Evolutionary conservation across 331 rosid species (phyloP), one percentile per base, ranked within the genome.

Genomic region (Rosa hybrid): DNA sequence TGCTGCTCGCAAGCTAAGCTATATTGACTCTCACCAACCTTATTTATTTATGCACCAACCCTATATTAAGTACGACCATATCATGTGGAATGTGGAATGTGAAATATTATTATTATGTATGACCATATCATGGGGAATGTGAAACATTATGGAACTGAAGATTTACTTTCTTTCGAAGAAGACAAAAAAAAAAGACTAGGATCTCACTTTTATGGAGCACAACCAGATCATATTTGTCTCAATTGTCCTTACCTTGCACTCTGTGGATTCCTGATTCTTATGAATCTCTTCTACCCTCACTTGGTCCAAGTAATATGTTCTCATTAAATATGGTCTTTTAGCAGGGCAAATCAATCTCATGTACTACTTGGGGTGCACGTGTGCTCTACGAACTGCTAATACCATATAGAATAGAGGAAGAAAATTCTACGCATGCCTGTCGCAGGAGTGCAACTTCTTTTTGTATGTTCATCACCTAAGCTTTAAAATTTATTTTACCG

Each of bases 381-480:
- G 99, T 84, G 56, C 78, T 80, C 71, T 88, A 89, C 87, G 93
- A 70, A 95, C 97, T 63, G 99, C 99, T 72, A 90, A 92, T 77
- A 95, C 99, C 44, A 84, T 89, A 70, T 84, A 84, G 69, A 95
- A 95, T 84, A 81, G 94, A 83, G 98, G 98, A 80, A 90, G 98
- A 84, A 91, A 89, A 89, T 95, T 95, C 93, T 92, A 86, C 88
- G 79, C 90, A 7, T 95, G 99, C 78, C 89, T 64, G 82, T 89
- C 93, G 25, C 97, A 90, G 83, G 94, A 88, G 68, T 92, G 99
- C 92, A 89, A 83, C 89, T 95, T 95, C 79, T 95, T 92, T 86
- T 91, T 86, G 99, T 92, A 89, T 1, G 98, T 88, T 76, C 77
- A 70, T 72, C 74, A 65, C 12, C 41, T 13, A 21, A 39, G 21